Percentiles rank a stretch among this genome's conserved stretches.
Evolutionary conservation across 768 basidiomycete species (phyloP).

Genomic region (Pisolithus orientalis): DNA sequence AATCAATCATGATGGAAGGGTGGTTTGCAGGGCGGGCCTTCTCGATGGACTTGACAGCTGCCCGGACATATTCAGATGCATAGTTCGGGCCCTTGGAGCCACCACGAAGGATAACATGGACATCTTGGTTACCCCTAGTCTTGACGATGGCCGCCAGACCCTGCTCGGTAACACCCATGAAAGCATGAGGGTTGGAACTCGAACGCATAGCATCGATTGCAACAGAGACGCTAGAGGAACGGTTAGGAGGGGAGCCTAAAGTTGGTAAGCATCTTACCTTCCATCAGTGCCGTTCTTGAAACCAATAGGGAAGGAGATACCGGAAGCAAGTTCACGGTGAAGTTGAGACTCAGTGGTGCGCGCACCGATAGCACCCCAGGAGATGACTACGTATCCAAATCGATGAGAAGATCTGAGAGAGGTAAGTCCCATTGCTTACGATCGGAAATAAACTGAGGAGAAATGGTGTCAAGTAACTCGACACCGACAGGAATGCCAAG

Average conservation of each 20-base stretch:
- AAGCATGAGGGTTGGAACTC: slow-evolving; percentile 87
- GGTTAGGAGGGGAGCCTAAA: not conserved
- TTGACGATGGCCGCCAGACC: slow-evolving; percentile 94
- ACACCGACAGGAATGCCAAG: slow-evolving; percentile 90
- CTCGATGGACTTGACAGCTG: slow-evolving; percentile 53
- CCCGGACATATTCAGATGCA: slow-evolving; percentile 61
- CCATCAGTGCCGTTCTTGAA: slow-evolving; percentile 99
- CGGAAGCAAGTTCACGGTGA: slow-evolving; percentile 93
- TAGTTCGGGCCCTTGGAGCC: slow-evolving; percentile 91
- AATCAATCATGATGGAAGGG: slow-evolving; percentile 85
- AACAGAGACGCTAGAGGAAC: slow-evolving; percentile 54
- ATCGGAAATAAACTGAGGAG: slow-evolving; percentile 80
- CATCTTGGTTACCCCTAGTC: slow-evolving; percentile 77
- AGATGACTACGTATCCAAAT: slow-evolving; percentile 44
- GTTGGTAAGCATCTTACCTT: slow-evolving; percentile 33
- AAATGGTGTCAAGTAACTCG: slow-evolving; percentile 83
- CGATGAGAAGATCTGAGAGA: not conserved
- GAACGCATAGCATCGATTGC: slow-evolving; percentile 97
- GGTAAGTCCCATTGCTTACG: slow-evolving; percentile 33
- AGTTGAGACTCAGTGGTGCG: slow-evolving; percentile 97
- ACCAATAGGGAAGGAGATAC: slow-evolving; percentile 95
- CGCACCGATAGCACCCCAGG: slow-evolving; percentile 96
- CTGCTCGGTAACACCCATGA: slow-evolving; percentile 88
- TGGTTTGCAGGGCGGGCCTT: slow-evolving; percentile 50
- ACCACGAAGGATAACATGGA: slow-evolving; percentile 95